Evolutionary conservation across 202 grass and related monocot genomes (phyloP).

Genomic region (Zizania palustris): DNA sequence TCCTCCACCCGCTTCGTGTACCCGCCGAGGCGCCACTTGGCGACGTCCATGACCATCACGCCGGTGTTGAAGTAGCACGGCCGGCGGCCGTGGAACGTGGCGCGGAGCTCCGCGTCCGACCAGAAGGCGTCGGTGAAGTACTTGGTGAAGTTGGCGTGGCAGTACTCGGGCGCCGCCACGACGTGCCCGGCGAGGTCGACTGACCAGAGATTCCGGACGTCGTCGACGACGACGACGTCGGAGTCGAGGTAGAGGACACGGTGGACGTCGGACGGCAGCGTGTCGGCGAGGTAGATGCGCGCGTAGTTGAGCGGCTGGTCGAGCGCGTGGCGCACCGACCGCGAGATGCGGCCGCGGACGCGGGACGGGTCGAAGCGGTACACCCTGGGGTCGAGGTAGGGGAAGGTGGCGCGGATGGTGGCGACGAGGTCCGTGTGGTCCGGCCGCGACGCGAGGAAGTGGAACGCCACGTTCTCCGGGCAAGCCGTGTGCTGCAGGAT

Average conservation of each 20-base stretch:
- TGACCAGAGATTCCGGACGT: constrained; percentile 59
- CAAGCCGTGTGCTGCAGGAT: constrained; percentile 81
- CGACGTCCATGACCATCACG: constrained; percentile 89
- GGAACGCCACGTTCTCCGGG: constrained; percentile 69
- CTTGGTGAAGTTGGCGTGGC: constrained; percentile 77
- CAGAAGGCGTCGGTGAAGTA: constrained; percentile 80
- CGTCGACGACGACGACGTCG: constrained; percentile 68
- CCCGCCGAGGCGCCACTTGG: constrained; percentile 50
- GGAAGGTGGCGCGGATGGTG: constrained; percentile 63
- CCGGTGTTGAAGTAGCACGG: constrained; percentile 89
- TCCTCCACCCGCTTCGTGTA: constrained; percentile 74
- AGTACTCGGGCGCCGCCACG: constrained; percentile 73
- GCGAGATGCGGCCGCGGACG: constrained; percentile 58
- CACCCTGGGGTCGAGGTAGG: constrained; percentile 58
- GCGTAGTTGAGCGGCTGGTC: constrained; percentile 84
- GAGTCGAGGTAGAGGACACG: constrained; percentile 78
- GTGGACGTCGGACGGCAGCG: constrained; percentile 45
- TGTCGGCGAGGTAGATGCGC: constrained; percentile 75
- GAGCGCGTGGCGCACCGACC: constrained; percentile 68
- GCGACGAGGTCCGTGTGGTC: constrained; percentile 36
- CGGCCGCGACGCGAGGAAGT: constrained; percentile 54
- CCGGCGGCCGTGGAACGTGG: constrained; percentile 45
- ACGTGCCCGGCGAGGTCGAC: constrained; percentile 42
- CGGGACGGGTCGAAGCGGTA: constrained; percentile 69
- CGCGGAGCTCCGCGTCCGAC: constrained; percentile 43